A percentile compares a stretch with the other conserved stretches of the same genome.
Evolutionary conservation across 352 stramenopile species (phyloP).

Genomic region (Globisporangium barbulae): DNA sequence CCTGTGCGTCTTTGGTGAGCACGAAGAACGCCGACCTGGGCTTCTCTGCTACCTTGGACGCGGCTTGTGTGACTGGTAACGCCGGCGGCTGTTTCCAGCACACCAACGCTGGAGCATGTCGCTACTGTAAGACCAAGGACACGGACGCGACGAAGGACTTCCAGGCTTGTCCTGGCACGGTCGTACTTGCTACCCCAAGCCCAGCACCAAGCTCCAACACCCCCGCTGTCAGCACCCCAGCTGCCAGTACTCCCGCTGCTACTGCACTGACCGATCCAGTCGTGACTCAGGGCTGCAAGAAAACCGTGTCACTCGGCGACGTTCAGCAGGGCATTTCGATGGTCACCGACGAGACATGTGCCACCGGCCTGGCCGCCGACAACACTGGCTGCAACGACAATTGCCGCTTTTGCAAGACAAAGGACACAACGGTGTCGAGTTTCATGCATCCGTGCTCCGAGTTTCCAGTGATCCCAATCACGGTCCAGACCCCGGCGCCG

Average conservation of each 20-base stretch:
- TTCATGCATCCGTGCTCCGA: slow-evolving; percentile 4
- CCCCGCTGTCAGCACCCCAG: too few species aligned
- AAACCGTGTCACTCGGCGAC: slow-evolving; percentile 3
- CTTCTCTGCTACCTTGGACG: background rate
- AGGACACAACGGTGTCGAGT: slow-evolving; percentile 8
- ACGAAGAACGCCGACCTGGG: background rate
- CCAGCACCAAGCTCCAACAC: background rate
- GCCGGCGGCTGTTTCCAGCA: background rate
- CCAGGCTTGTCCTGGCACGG: slow-evolving; percentile 11
- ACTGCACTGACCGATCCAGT: background rate
- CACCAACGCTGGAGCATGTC: background rate
- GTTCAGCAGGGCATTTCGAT: slow-evolving; percentile 6
- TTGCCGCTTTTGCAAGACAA: slow-evolving; percentile 18
- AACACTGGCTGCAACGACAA: background rate
- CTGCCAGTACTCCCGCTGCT: background rate
- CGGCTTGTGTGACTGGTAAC: background rate
- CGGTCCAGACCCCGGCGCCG: background rate
- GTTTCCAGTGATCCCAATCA: slow-evolving; percentile 7
- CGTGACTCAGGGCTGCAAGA: slow-evolving; percentile 4
- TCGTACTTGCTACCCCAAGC: background rate
- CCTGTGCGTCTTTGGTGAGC: background rate
- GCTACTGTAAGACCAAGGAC: slow-evolving; percentile 14
- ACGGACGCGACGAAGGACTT: slow-evolving; percentile 14
- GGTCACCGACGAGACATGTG: slow-evolving; percentile 11
- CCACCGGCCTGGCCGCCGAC: background rate